phyloP scores from a whole-genome alignment of 768 basidiomycete genomes.

The Psilocybe cyanescens region DNA sequence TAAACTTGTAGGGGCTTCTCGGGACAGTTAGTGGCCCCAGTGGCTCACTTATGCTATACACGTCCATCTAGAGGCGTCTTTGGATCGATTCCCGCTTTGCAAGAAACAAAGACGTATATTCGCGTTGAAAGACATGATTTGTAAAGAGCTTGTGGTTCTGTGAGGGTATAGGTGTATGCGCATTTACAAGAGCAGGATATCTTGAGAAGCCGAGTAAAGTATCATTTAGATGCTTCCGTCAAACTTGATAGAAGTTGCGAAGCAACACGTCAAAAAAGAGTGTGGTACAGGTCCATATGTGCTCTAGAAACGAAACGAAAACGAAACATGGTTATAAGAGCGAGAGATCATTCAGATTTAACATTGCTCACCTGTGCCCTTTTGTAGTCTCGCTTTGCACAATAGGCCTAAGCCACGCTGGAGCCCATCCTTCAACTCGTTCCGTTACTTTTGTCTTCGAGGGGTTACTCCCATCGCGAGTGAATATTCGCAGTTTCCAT shows the following conservation, averaged over 20 bases:
- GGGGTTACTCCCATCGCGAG: conserved; percentile 23
- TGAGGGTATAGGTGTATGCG: too few relatives aligned
- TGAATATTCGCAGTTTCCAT: conserved; percentile 35
- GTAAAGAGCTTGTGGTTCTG: too few relatives aligned
- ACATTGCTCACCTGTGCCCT: conserved; percentile 29
- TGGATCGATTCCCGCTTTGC: too few relatives aligned
- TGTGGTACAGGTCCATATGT: conserved; percentile 35
- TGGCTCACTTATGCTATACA: too few relatives aligned
- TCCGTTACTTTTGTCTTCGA: conserved; percentile 34
- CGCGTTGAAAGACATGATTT: too few relatives aligned
- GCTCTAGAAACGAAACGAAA: conserved; percentile 18
- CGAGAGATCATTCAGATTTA: not conserved
- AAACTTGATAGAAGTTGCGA: not conserved
- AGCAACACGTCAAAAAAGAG: conserved; percentile 19
- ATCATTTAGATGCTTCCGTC: too few relatives aligned
- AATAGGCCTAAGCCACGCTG: conserved; percentile 25
- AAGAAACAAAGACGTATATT: too few relatives aligned
- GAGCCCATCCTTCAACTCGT: conserved; percentile 33
- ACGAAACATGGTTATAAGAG: not conserved
- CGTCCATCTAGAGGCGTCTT: too few relatives aligned
- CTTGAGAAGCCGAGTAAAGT: too few relatives aligned
- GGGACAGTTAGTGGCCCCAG: too few relatives aligned
- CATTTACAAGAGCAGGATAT: too few relatives aligned
- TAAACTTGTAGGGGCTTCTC: too few relatives aligned
- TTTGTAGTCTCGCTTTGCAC: conserved; percentile 29